phyloP scores from a whole-genome alignment of 768 basidiomycete species.

The Boletus tomentosulus region DNA sequence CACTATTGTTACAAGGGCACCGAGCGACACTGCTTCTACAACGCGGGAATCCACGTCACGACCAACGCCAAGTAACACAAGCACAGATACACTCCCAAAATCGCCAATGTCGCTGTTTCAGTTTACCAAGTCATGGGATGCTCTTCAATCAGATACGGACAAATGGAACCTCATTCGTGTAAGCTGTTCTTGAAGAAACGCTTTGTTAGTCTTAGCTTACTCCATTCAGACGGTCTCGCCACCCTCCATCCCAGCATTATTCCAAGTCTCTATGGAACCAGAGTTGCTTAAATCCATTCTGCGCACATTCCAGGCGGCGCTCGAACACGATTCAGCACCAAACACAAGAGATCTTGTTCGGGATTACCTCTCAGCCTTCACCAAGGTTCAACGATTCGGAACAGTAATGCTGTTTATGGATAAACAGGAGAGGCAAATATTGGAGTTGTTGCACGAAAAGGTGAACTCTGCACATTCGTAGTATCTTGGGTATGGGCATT shows the following conservation, averaged over 20 bases:
- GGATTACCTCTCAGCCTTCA: conserved; percentile 51
- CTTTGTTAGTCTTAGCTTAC: not conserved
- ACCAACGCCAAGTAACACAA: conserved; percentile 1
- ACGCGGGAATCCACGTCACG: conserved; percentile 1
- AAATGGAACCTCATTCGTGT: conserved; percentile 62
- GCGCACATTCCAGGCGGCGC: conserved; percentile 41
- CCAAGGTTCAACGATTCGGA: conserved; percentile 55
- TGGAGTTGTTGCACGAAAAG: conserved; percentile 43
- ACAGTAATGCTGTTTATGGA: conserved; percentile 65
- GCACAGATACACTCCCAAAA: conserved; percentile 14
- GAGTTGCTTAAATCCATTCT: conserved; percentile 55
- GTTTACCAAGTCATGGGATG: conserved; percentile 59
- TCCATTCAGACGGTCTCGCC: conserved; percentile 51
- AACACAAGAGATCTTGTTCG: conserved; percentile 26
- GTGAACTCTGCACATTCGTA: conserved; percentile 11
- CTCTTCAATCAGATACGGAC: conserved; percentile 35
- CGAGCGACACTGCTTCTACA: conserved; percentile 7
- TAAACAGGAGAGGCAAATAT: conserved; percentile 46
- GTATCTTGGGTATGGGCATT: not conserved
- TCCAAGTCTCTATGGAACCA: conserved; percentile 69
- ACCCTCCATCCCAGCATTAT: conserved; percentile 52
- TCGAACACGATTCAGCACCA: conserved; percentile 11
- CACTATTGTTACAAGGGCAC: conserved; percentile 47
- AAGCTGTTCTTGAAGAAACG: conserved; percentile 21
- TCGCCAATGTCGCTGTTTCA: conserved; percentile 51